Evolutionary conservation across 208 protist genomes (phyloP).

Genomic region (Trypanosoma cruzi): DNA sequence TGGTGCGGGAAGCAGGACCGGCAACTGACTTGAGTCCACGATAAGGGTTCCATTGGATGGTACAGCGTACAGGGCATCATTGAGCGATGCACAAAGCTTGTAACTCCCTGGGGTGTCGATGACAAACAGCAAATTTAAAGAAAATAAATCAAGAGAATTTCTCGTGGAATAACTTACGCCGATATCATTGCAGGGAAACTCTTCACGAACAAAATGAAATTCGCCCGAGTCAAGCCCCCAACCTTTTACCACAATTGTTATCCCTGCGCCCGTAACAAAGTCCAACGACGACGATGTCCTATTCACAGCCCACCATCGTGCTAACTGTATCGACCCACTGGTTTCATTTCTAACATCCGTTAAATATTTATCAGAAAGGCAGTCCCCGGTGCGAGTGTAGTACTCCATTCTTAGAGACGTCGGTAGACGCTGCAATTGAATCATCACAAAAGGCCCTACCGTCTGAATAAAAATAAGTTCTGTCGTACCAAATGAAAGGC

Average conservation of each 20-base stretch:
- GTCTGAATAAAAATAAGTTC: constrained; percentile 37
- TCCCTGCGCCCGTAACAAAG: constrained; percentile 18
- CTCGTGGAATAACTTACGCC: constrained; percentile 4
- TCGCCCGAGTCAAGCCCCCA: constrained; percentile 13
- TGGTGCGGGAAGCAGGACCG: constrained; percentile 8
- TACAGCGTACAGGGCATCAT: constrained; percentile 44
- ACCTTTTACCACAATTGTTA: constrained; percentile 30
- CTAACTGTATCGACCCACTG: constrained; percentile 34
- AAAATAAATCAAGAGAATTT: constrained; percentile 3
- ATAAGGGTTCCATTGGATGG: constrained; percentile 28
- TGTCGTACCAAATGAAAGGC: constrained; percentile 51
- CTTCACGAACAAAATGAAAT: constrained; percentile 36
- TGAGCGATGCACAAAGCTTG: constrained; percentile 52
- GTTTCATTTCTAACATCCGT: constrained; percentile 41
- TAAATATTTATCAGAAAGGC: constrained; percentile 30
- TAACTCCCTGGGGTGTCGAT: constrained; percentile 42
- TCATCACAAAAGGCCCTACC: constrained; percentile 39
- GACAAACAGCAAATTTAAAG: constrained; percentile 33
- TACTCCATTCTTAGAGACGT: constrained; percentile 29
- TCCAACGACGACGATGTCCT: constrained; percentile 20
- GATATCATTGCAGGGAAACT: constrained; percentile 36
- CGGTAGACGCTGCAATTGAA: constrained; percentile 38
- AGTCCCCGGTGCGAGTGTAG: constrained; percentile 40
- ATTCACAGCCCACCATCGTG: constrained; percentile 36
- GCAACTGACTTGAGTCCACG: constrained; percentile 10